Conservation (phyloP, 768 basidiomycete genomes). For the Mycena filopes region DNA sequence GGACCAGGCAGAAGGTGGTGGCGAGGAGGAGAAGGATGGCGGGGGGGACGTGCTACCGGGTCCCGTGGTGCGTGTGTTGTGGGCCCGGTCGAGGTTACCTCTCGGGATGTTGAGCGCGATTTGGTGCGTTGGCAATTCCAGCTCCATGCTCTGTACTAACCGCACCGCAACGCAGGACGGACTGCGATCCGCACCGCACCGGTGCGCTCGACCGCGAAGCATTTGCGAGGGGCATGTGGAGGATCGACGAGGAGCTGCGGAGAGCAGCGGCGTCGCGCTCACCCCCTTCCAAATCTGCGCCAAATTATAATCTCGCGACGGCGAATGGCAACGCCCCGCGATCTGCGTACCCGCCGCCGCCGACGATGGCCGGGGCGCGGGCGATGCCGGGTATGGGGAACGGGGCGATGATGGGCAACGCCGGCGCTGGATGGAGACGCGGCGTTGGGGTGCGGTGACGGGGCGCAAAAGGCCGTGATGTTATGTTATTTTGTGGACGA, state of each 20-base stretch:
- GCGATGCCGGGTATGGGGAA: too few species aligned
- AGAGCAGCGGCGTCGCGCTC: too few species aligned
- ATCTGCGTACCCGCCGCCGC: too few species aligned
- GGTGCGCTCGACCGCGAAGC: conserved; percentile 73
- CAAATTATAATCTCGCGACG: too few species aligned
- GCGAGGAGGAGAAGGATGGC: conserved; percentile 27
- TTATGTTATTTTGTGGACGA: too few species aligned
- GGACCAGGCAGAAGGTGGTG: conserved; percentile 44
- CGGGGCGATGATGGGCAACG: too few species aligned
- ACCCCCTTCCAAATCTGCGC: too few species aligned
- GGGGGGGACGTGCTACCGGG: conserved; percentile 26
- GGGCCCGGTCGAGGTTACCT: conserved; percentile 28
- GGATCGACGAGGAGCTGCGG: conserved; percentile 86
- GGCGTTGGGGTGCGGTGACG: too few species aligned
- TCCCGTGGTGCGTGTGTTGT: conserved; percentile 23
- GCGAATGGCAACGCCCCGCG: too few species aligned
- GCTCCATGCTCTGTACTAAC: conserved; percentile 8
- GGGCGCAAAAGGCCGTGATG: too few species aligned
- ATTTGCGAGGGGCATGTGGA: conserved; percentile 87
- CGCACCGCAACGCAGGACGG: conserved; percentile 59
- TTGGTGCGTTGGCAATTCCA: conserved; percentile 60
- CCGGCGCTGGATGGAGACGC: too few species aligned
- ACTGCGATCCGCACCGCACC: conserved; percentile 66
- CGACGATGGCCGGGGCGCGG: too few species aligned
- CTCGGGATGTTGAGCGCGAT: conserved; percentile 60